Evolutionary conservation across 306 rosid species (phyloP).

Genomic region (Adenanthera pavonina): DNA sequence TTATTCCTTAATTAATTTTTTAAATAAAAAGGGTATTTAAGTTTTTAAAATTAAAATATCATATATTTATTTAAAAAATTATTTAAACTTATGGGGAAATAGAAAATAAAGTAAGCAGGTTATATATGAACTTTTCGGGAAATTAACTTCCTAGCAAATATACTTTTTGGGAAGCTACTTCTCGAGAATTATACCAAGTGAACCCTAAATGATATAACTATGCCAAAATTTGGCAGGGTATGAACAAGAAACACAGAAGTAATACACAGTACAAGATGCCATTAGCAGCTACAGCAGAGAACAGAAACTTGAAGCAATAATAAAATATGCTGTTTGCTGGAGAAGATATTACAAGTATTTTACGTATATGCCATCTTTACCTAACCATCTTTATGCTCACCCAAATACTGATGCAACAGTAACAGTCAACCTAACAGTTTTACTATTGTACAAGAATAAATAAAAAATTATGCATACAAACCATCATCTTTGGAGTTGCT

Average conservation of each 20-base stretch:
- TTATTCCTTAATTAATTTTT: too few relatives aligned
- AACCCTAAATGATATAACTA: background rate
- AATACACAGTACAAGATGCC: background rate
- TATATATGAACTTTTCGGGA: too few relatives aligned
- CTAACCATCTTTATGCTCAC: slow-evolving; percentile 27
- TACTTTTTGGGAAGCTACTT: too few relatives aligned
- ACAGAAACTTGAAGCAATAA: slow-evolving; percentile 18
- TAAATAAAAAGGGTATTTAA: too few relatives aligned
- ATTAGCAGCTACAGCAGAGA: background rate
- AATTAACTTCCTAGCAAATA: too few relatives aligned
- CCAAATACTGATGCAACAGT: slow-evolving; percentile 19
- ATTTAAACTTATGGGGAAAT: too few relatives aligned
- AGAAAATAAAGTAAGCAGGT: too few relatives aligned
- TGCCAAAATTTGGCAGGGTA: background rate
- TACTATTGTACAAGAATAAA: slow-evolving; percentile 32
- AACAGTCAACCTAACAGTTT: slow-evolving; percentile 36
- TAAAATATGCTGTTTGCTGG: slow-evolving; percentile 23
- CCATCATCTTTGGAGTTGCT: slow-evolving; percentile 56
- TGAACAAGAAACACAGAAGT: background rate
- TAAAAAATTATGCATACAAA: slow-evolving; percentile 23
- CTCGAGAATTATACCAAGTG: too few relatives aligned
- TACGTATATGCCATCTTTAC: slow-evolving; percentile 15
- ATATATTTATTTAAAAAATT: too few relatives aligned
- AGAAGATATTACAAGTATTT: slow-evolving; percentile 13
- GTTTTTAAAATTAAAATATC: too few relatives aligned